Percentiles rank a stretch among this genome's conserved stretches.
Evolutionary conservation across 2,329 filamentous ascomycete genomes (phyloP).

Genomic region (Monosporascus sp.): DNA sequence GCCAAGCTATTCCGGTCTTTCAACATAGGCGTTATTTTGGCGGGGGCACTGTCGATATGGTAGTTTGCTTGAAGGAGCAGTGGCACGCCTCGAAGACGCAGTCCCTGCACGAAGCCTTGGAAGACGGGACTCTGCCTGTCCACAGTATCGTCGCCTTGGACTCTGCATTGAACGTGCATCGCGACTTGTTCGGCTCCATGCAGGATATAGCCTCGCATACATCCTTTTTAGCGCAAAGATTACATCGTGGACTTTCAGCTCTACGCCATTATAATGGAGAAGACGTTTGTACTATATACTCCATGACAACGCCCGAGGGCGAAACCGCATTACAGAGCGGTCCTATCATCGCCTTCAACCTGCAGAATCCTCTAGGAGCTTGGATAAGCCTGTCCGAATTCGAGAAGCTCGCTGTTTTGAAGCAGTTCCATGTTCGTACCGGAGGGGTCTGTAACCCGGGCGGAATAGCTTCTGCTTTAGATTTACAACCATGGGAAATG

Average conservation of each 20-base stretch:
- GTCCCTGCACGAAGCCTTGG: constrained; percentile 72
- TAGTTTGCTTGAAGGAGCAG: constrained; percentile 67
- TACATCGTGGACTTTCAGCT: constrained; percentile 53
- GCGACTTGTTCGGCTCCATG: constrained; percentile 67
- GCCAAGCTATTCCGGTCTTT: constrained; percentile 60
- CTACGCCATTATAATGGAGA: constrained; percentile 66
- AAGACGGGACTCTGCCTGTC: constrained; percentile 87
- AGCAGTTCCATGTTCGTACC: constrained; percentile 77
- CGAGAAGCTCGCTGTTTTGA: constrained; percentile 76
- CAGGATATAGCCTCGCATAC: constrained; percentile 66
- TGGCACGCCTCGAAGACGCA: constrained; percentile 77
- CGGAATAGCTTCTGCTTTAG: constrained; percentile 69
- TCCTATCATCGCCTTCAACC: constrained; percentile 78
- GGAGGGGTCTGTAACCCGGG: constrained; percentile 91
- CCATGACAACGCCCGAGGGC: constrained; percentile 24
- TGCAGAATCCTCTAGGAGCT: constrained; percentile 60
- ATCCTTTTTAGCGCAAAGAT: constrained; percentile 51
- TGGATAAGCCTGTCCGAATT: constrained; percentile 82
- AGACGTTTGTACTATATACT: constrained; percentile 64
- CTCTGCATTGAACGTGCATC: constrained; percentile 65
- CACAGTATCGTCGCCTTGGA: constrained; percentile 84
- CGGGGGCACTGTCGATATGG: constrained; percentile 89
- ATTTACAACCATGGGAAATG: constrained; percentile 75
- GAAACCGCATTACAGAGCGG: constrained; percentile 45
- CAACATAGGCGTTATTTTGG: constrained; percentile 76